phyloP scores from a whole-genome alignment of 2,329 filamentous ascomycete species.

The Aspergillus ochraceus region DNA sequence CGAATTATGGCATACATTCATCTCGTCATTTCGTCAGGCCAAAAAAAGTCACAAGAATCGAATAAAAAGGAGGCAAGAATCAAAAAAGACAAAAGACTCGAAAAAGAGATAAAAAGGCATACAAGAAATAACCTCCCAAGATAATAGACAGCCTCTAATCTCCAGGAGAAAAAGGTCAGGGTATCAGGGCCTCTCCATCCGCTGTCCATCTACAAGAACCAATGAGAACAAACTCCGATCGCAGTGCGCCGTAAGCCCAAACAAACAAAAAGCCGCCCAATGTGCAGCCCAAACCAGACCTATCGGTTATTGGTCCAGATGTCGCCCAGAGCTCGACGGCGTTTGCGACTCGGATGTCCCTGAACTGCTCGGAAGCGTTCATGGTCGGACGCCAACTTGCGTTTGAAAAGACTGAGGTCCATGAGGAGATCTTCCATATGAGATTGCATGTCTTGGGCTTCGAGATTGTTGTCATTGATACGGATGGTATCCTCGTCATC shows the following conservation, averaged over 20 bases:
- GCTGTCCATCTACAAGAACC: not conserved
- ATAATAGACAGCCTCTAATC: not conserved
- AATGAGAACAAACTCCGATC: not conserved
- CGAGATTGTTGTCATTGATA: slow-evolving; percentile 41
- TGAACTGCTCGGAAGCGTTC: slow-evolving; percentile 38
- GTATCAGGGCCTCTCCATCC: not conserved
- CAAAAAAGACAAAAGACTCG: slow-evolving; percentile 2
- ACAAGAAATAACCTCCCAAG: not conserved
- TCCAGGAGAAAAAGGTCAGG: slow-evolving; percentile 1
- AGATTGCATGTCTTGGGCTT: slow-evolving; percentile 69
- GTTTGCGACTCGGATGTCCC: slow-evolving; percentile 23
- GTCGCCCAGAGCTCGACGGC: slow-evolving; percentile 32
- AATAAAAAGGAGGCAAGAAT: slow-evolving; percentile 8
- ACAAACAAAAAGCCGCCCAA: slow-evolving; percentile 7
- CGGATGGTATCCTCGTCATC: slow-evolving; percentile 56
- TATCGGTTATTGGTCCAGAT: slow-evolving; percentile 30
- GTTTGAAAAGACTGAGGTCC: slow-evolving; percentile 76
- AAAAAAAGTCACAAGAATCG: not conserved
- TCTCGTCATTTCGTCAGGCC: slow-evolving; percentile 13
- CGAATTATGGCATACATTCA: slow-evolving; percentile 10
- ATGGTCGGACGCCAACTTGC: slow-evolving; percentile 79
- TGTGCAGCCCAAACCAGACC: not conserved
- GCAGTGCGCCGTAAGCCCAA: not conserved
- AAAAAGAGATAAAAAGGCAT: slow-evolving; percentile 2
- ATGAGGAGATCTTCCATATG: slow-evolving; percentile 80